Base-by-base conservation (phyloP, 148 eudicot genomes). In the Mesembryanthemum crystallinum region DNA sequence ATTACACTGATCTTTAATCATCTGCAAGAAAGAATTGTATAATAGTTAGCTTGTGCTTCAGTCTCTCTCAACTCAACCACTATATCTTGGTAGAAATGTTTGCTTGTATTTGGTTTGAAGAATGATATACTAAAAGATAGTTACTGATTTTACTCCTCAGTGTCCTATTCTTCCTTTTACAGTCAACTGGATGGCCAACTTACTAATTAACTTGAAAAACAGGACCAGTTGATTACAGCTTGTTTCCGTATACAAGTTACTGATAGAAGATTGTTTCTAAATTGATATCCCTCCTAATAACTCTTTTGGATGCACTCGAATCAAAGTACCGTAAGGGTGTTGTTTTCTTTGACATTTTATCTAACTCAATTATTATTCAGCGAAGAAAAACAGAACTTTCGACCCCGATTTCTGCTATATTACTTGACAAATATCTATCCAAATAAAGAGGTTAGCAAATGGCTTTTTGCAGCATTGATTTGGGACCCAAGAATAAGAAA, bases 131-230 rank as follows among this genome's bases (percentile, higher is more conserved):
- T 23, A 8, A n/a, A n/a, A 15, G 35, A 62, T 43, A 43, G 58
- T 45, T 28, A 20, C 3, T 27, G n/a, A 66, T 37, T 39, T 62
- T 57, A 30, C 67, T 29, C 8, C 7, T 59, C 75, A 39, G 30
- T 37, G 15, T 58, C 66, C 13, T 37, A 35, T 25, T 59, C 30
- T 42, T 59, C 32, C 25, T 24, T 17, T 57, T 2, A 35, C 54
- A 37, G 64, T 67, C 57, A 65, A 75, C 35, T 17, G 64, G 78
- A 49, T 27, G 71, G 39, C 80, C 54, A 77, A 63, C 75, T 64
- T 71, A 64, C 58, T 67, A 33, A 65, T 67, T 65, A 59, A 54
- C 81, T 52, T 51, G 3, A 6, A 29, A 14, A 9, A 45, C 27
- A 47, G 28, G 23, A 11, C 23, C 32, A 30, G 29, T 37, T 51